A percentile compares a stretch with the other conserved stretches of the same genome.
phyloP scores from a whole-genome alignment of 306 rosid species.

The Sophora flavescens region DNA sequence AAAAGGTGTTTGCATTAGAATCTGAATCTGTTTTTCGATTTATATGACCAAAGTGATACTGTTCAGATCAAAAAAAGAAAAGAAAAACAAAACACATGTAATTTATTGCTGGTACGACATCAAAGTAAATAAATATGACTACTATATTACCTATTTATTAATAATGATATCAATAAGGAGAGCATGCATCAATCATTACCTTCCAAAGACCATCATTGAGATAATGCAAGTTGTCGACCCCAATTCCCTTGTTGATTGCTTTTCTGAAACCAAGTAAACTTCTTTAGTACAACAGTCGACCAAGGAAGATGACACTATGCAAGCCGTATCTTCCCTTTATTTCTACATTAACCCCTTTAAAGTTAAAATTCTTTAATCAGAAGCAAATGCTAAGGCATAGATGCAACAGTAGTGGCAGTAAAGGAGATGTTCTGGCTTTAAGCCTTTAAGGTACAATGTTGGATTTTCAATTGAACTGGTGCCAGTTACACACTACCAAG shows the following conservation, averaged over 20 bases:
- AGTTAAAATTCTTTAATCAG: constrained; percentile 22
- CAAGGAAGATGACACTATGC: constrained; percentile 22
- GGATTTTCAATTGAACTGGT: constrained; percentile 25
- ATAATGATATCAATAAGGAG: constrained; percentile 15
- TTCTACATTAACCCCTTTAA: constrained; percentile 12
- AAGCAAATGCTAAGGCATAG: constrained; percentile 16
- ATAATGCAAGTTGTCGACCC: constrained; percentile 98
- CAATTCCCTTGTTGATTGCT: constrained; percentile 92
- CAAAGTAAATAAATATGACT: constrained; percentile 24
- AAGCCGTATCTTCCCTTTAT: not conserved
- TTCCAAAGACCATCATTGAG: constrained; percentile 99
- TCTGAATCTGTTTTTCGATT: not conserved
- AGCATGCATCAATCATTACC: constrained; percentile 57
- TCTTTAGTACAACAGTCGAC: constrained; percentile 34
- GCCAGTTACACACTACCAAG: not conserved
- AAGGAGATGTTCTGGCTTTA: not conserved
- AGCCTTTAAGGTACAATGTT: constrained; percentile 8
- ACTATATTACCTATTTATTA: not conserved
- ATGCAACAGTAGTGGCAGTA: not conserved
- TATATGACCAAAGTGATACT: not conserved
- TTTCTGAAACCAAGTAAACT: constrained; percentile 64
- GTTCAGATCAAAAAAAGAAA: constrained; percentile 22
- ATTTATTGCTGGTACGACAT: not conserved
- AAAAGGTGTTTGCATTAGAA: constrained; percentile 12
- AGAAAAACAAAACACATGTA: not conserved